phyloP scores from a whole-genome alignment of 1,284 basidiomycete species.

The Limonomyces culmigenus region DNA sequence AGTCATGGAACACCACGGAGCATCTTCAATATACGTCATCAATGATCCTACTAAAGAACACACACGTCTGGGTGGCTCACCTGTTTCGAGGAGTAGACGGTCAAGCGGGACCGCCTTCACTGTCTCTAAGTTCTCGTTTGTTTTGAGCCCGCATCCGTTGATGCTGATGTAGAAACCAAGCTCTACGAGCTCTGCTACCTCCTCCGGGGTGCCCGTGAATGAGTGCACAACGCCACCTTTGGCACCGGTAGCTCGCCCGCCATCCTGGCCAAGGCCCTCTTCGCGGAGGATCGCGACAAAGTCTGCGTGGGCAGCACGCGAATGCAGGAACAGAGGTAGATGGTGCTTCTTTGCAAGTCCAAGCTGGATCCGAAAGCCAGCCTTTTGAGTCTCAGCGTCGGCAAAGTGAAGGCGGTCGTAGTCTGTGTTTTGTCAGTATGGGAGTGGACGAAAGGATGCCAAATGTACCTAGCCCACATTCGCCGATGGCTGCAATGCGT shows the following conservation, averaged over 20 bases:
- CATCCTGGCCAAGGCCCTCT: conserved; percentile 44
- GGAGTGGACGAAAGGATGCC: too few species aligned
- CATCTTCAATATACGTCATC: conserved; percentile 29
- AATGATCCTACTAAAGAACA: neutral
- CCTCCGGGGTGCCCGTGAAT: conserved; percentile 60
- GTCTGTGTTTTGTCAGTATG: too few species aligned
- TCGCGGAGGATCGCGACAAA: conserved; percentile 52
- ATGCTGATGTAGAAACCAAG: conserved; percentile 22
- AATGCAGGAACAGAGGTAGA: conserved; percentile 79
- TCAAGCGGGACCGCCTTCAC: conserved; percentile 46
- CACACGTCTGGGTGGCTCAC: conserved; percentile 17
- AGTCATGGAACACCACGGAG: conserved; percentile 75
- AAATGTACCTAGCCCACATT: conserved; percentile 67
- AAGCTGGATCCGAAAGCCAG: conserved; percentile 60
- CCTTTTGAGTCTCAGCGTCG: conserved; percentile 42
- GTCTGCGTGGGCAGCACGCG: conserved; percentile 60
- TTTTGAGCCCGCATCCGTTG: conserved; percentile 80
- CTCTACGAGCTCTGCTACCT: conserved; percentile 41
- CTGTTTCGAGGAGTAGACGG: conserved; percentile 67
- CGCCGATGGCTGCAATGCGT: conserved; percentile 57
- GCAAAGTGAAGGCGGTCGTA: conserved; percentile 75
- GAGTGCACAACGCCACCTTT: conserved; percentile 75
- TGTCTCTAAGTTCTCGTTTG: conserved; percentile 49
- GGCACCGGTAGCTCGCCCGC: conserved; percentile 34
- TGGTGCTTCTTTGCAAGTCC: conserved; percentile 52